Evolutionary conservation across 176 grass and related monocot genomes (phyloP).

Genomic region (Oryza rufipogon): DNA sequence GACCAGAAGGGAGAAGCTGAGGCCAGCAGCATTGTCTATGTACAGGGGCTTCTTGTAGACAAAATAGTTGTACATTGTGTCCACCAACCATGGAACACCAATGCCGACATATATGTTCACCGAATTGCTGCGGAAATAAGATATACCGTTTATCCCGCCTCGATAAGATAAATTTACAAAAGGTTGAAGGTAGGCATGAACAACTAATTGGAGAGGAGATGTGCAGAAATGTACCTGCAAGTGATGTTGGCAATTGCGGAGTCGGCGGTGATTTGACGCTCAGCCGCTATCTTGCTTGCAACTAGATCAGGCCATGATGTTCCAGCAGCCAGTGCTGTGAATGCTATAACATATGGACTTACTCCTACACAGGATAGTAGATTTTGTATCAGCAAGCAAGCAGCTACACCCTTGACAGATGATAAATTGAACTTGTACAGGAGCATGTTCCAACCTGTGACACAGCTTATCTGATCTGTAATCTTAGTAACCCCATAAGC

Average conservation of each 20-base stretch:
- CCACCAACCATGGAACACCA: constrained; percentile 75
- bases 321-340: constrained; percentile 84
- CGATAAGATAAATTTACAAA: not conserved
- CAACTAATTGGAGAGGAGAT: not conserved
- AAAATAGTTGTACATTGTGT: constrained; percentile 84
- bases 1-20: constrained; percentile 86
- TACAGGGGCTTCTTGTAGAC: constrained; percentile 72
- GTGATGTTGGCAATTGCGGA: constrained; percentile 98
- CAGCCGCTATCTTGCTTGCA: constrained; percentile 96
- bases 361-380: constrained; percentile 57
- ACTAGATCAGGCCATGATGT: constrained; percentile 96
- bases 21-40: constrained; percentile 70
- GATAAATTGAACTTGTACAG: constrained; percentile 11
- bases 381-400: constrained; percentile 13
- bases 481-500: constrained; percentile 87
- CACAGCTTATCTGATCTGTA: constrained; percentile 90
- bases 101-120: constrained; percentile 97
- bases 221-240: constrained; percentile 64
- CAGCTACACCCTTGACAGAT: constrained; percentile 13
- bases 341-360: constrained; percentile 91
- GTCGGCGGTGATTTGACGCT: constrained; percentile 91
- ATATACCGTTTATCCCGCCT: not conserved
- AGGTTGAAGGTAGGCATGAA: not conserved
- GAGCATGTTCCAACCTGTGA: constrained; percentile 68
- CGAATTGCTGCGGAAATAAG: constrained; percentile 60